phyloP scores from a whole-genome alignment of 306 rosid genomes.

The Lathyrus tuberosus region DNA sequence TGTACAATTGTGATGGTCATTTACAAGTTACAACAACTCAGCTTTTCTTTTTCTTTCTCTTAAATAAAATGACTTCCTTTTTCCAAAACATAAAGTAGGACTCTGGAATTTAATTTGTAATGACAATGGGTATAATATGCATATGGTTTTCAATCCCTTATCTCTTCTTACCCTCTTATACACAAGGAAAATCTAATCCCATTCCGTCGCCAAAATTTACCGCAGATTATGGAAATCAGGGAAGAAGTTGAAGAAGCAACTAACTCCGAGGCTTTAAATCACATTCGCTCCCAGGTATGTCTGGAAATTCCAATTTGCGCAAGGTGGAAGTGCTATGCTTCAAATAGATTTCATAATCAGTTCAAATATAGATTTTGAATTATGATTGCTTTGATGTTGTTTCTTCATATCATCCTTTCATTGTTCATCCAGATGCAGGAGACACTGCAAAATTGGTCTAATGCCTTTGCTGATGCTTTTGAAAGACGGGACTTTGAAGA shows the following conservation, averaged over 20 bases:
- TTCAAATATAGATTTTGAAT: conserved; percentile 25
- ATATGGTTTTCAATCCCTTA: not conserved
- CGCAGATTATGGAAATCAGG: conserved; percentile 93
- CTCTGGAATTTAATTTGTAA: conserved; percentile 9
- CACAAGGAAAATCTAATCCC: conserved; percentile 23
- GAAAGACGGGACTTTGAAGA: conserved; percentile 57
- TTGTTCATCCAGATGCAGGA: conserved; percentile 78
- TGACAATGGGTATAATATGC: not conserved
- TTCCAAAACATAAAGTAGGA: conserved; percentile 16
- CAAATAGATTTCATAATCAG: conserved; percentile 12
- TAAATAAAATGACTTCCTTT: not conserved
- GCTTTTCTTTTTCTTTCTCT: not conserved
- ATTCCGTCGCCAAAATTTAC: conserved; percentile 23
- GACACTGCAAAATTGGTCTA: conserved; percentile 71
- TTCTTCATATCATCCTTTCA: conserved; percentile 21
- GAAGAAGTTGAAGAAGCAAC: conserved; percentile 91
- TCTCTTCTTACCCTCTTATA: not conserved
- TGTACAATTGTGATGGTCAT: not conserved
- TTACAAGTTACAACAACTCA: not conserved
- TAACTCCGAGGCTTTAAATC: conserved; percentile 60
- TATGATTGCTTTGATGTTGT: conserved; percentile 25
- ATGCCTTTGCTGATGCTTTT: conserved; percentile 59
- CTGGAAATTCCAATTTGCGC: conserved; percentile 29
- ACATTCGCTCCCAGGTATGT: conserved; percentile 69
- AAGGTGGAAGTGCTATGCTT: conserved; percentile 28